Evolutionary conservation across 2,329 filamentous ascomycete genomes (phyloP).

Genomic region (Fusarium sp.): DNA sequence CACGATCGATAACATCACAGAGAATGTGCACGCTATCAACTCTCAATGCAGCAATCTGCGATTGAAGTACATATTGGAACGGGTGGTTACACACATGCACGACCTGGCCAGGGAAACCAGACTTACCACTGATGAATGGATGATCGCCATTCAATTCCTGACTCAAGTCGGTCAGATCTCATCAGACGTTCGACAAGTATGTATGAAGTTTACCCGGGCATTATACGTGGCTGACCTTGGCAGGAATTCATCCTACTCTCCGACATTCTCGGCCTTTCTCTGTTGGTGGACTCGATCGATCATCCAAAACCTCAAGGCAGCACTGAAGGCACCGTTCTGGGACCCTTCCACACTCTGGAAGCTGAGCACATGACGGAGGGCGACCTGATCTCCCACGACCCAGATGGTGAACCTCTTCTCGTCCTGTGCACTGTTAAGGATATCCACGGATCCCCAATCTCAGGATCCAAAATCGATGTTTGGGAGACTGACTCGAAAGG

Average conservation of each 20-base stretch:
- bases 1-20: slow-evolving; percentile 80
- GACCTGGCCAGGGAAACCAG: slow-evolving; percentile 82
- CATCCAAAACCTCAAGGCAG: slow-evolving; percentile 77
- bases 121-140: slow-evolving; percentile 80
- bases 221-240: background rate
- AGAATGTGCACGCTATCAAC: slow-evolving; percentile 78
- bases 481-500: slow-evolving; percentile 84
- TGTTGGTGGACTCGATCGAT: slow-evolving; percentile 81
- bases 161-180: slow-evolving; percentile 77
- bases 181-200: slow-evolving; percentile 71
- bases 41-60: slow-evolving; percentile 72
- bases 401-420: slow-evolving; percentile 74
- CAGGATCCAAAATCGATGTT: slow-evolving; percentile 76
- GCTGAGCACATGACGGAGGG: slow-evolving; percentile 68
- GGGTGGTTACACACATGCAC: slow-evolving; percentile 79
- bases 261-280: slow-evolving; percentile 79
- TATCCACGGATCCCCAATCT: slow-evolving; percentile 69
- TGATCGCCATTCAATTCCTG: slow-evolving; percentile 76
- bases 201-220: fast-evolving
- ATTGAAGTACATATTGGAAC: slow-evolving; percentile 76
- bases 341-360: slow-evolving; percentile 84
- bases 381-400: slow-evolving; percentile 71
- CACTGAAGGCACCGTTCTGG: slow-evolving; percentile 83
- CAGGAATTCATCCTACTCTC: slow-evolving; percentile 82
- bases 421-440: slow-evolving; percentile 77